A percentile compares a stretch with the other conserved stretches of the same genome.
Evolutionary conservation across 73 alveolate genomes (phyloP).

Genomic region (Urostyla sp.): DNA sequence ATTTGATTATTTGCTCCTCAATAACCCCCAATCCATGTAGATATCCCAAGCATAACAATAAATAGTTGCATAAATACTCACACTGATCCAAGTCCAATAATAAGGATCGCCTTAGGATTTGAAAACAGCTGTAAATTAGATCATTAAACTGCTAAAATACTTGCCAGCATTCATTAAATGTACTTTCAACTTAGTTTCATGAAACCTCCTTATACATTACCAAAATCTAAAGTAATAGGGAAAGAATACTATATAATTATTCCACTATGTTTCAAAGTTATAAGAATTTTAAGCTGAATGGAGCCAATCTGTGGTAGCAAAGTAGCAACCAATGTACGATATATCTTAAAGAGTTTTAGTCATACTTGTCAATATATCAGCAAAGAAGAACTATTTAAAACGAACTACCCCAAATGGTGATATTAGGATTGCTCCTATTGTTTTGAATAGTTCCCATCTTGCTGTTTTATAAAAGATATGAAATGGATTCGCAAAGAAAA

Average conservation of each 20-base stretch:
- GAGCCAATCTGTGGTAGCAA: slow-evolving; percentile 16
- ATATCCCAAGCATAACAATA: slow-evolving; percentile 83
- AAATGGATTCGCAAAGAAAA: slow-evolving; percentile 42
- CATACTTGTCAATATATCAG: slow-evolving; percentile 71
- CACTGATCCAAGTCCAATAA: neutral
- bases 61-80: slow-evolving; percentile 42
- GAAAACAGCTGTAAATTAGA: neutral
- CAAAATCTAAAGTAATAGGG: slow-evolving; percentile 57
- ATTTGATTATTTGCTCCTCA: slow-evolving; percentile 61
- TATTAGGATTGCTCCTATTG: slow-evolving; percentile 10
- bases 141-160: slow-evolving; percentile 40
- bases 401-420: slow-evolving; percentile 69
- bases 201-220: slow-evolving; percentile 37
- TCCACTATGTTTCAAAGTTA: neutral
- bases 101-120: neutral
- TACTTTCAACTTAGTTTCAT: slow-evolving; percentile 29
- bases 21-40: slow-evolving; percentile 90
- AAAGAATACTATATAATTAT: slow-evolving; percentile 11
- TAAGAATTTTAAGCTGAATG: neutral
- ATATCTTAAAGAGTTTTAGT: slow-evolving; percentile 65
- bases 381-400: slow-evolving; percentile 69
- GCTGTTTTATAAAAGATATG: slow-evolving; percentile 42
- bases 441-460: slow-evolving; percentile 32
- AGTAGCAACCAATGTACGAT: slow-evolving; percentile 46
- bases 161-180: slow-evolving; percentile 60